A percentile compares a stretch with the other conserved stretches of the same genome.
Evolutionary conservation across 2,329 filamentous ascomycete genomes (phyloP).

Genomic region (Apiospora hydei): DNA sequence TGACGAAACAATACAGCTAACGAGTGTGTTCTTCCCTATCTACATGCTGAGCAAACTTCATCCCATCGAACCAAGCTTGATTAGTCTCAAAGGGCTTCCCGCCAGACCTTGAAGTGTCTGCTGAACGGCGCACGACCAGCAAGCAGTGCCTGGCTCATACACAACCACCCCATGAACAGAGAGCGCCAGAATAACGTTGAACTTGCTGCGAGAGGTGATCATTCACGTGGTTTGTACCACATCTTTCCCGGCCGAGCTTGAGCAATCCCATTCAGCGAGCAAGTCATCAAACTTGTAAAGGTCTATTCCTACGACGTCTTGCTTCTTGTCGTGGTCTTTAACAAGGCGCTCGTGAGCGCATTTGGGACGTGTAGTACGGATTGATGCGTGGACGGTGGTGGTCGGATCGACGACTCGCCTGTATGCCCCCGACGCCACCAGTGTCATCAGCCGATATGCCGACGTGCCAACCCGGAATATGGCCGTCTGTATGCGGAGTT

Average conservation of each 20-base stretch:
- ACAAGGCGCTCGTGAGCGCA: not conserved
- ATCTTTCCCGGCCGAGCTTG: not conserved
- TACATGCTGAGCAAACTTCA: too few species aligned
- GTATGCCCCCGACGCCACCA: not conserved
- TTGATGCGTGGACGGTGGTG: not conserved
- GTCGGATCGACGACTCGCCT: slow-evolving; percentile 3
- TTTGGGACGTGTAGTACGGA: not conserved
- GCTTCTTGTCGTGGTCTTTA: too few species aligned
- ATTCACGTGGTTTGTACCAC: not conserved
- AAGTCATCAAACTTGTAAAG: too few species aligned
- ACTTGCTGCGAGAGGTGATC: not conserved
- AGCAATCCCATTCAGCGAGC: too few species aligned
- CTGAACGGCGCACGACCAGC: not conserved
- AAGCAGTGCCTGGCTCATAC: not conserved
- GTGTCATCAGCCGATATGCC: not conserved
- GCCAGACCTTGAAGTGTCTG: not conserved
- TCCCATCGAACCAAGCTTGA: too few species aligned
- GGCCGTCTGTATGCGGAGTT: too few species aligned
- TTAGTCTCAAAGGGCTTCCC: too few species aligned
- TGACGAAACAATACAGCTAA: too few species aligned
- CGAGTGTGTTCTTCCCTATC: too few species aligned
- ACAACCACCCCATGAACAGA: not conserved
- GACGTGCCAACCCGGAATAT: not conserved
- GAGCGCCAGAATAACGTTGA: slow-evolving; percentile 2
- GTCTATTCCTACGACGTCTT: too few species aligned